Evolutionary conservation across 345 rosid genomes (phyloP).

Genomic region (Camelina neglecta): DNA sequence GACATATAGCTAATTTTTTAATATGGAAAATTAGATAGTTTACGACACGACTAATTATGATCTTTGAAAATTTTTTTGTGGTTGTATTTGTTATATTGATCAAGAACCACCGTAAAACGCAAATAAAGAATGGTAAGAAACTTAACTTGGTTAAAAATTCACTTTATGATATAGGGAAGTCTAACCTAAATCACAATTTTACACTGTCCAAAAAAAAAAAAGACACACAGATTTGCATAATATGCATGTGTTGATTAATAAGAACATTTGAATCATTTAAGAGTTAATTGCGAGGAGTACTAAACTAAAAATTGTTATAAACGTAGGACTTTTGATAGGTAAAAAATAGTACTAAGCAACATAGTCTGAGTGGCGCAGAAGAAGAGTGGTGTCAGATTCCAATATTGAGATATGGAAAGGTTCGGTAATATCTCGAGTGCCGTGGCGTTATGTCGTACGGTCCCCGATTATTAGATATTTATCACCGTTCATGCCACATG

Average conservation of each 20-base stretch:
- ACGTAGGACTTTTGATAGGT: too few species aligned
- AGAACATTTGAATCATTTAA: neutral
- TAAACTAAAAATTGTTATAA: too few species aligned
- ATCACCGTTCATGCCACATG: constrained; percentile 2
- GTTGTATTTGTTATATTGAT: too few species aligned
- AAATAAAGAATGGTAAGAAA: too few species aligned
- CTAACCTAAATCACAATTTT: too few species aligned
- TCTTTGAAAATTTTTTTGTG: neutral
- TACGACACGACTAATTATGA: neutral
- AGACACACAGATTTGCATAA: neutral
- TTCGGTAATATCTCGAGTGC: constrained; percentile 21
- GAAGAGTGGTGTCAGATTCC: neutral
- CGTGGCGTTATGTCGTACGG: neutral
- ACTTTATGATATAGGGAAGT: too few species aligned
- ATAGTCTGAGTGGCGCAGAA: too few species aligned
- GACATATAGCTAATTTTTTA: constrained; percentile 1
- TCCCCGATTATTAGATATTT: neutral
- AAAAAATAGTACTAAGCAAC: too few species aligned
- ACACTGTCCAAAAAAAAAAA: too few species aligned
- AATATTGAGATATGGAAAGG: constrained; percentile 16
- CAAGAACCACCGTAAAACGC: too few species aligned
- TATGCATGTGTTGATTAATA: neutral
- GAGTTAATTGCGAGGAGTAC: neutral
- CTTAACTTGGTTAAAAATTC: too few species aligned
- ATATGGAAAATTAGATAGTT: neutral